phyloP scores from a whole-genome alignment of 306 rosid genomes.

The Medicago lupulina region DNA sequence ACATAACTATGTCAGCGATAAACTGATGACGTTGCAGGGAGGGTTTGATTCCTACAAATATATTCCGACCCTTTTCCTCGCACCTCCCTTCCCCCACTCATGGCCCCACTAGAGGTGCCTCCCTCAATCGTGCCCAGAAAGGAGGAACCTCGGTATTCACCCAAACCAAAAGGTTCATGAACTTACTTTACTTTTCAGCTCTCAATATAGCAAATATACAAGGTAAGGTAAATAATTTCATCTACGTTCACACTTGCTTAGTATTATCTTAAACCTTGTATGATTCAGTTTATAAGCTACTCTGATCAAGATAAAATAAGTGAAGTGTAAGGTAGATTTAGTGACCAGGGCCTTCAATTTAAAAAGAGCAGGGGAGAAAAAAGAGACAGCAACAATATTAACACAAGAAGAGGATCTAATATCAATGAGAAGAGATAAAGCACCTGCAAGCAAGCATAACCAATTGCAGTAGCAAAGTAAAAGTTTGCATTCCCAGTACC shows the following conservation, averaged over 20 bases:
- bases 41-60: slow-evolving; percentile 11
- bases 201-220: slow-evolving; percentile 11
- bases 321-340: slow-evolving; percentile 6
- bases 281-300: slow-evolving; percentile 7
- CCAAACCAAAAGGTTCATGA: slow-evolving; percentile 1
- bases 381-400: slow-evolving; percentile 3
- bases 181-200: slow-evolving; percentile 14
- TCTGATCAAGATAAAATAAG: slow-evolving; percentile 16
- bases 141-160: background rate
- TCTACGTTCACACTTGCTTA: background rate
- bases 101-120: background rate
- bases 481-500: slow-evolving; percentile 98
- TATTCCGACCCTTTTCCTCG: background rate
- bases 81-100: background rate
- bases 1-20: background rate
- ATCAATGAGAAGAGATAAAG: slow-evolving; percentile 32
- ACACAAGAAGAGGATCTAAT: slow-evolving; percentile 25
- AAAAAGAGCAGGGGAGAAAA: slow-evolving; percentile 8
- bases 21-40: background rate
- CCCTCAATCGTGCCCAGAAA: background rate
- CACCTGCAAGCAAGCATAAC: slow-evolving; percentile 90
- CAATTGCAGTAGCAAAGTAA: slow-evolving; percentile 91
- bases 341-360: slow-evolving; percentile 26
- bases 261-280: background rate
- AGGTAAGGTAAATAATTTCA: slow-evolving; percentile 11